These are phyloP conservation scores for Candida nonsorbophila DNA, from an alignment of 805 yeast species.

Conservation along the genomic window DNA sequence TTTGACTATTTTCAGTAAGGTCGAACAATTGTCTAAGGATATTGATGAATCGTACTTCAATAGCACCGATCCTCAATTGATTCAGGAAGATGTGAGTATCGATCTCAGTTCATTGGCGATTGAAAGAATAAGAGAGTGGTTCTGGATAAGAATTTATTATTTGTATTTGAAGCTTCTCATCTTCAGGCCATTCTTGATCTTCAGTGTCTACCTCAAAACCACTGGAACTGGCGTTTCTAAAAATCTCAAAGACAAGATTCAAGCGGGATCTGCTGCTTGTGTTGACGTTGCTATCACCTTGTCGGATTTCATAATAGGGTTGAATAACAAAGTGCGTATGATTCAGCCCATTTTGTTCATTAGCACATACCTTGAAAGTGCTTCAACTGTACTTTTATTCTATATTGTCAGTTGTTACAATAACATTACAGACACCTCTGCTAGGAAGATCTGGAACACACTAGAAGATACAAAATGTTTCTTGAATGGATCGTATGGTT, in stretches of 20 bases:
- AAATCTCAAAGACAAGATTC: slow-evolving; percentile 6
- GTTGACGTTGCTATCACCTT: slow-evolving; percentile 12
- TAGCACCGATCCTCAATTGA: slow-evolving; percentile 7
- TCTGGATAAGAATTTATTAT: slow-evolving; percentile 19
- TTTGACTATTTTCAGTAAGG: slow-evolving; percentile 11
- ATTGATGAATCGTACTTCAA: slow-evolving; percentile 12
- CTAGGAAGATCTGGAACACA: slow-evolving; percentile 12
- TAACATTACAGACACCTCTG: slow-evolving; percentile 9
- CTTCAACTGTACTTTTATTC: slow-evolving; percentile 13
- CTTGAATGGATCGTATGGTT: slow-evolving; percentile 13
- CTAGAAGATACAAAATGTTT: slow-evolving; percentile 12
- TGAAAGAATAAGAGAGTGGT: slow-evolving; percentile 12
- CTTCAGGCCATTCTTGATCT: slow-evolving; percentile 16
- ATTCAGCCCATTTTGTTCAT: slow-evolving; percentile 14
- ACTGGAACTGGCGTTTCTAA: slow-evolving; percentile 6
- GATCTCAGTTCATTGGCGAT: slow-evolving; percentile 2
- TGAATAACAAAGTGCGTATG: slow-evolving; percentile 12
- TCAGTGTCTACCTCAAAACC: slow-evolving; percentile 13
- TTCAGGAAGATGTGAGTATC: slow-evolving; percentile 3
- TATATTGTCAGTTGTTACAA: slow-evolving; percentile 9
- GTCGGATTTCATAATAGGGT: slow-evolving; percentile 11
- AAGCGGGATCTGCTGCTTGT: slow-evolving; percentile 10
- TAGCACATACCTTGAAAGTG: slow-evolving; percentile 14
- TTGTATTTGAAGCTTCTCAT: slow-evolving; percentile 15
- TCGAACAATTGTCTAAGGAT: slow-evolving; percentile 11